Percentiles rank a stretch among this genome's conserved stretches.
Evolutionary conservation across 768 basidiomycete genomes (phyloP).

Genomic region (Calvatia gigantea): DNA sequence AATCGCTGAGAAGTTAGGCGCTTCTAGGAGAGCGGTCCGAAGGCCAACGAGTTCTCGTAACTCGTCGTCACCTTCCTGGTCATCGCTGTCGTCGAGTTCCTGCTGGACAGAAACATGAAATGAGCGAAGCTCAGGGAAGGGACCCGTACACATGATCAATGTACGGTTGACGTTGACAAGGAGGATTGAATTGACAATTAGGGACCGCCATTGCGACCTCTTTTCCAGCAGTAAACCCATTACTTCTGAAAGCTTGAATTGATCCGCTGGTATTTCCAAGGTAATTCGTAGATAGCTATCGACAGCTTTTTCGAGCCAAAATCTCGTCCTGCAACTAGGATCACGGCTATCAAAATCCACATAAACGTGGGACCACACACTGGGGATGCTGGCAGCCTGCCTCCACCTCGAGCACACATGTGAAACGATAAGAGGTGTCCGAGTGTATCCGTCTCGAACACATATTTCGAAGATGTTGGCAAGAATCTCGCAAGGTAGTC

Average conservation of each 20-base stretch:
- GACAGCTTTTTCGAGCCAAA: conserved; percentile 50
- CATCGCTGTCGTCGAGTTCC: conserved; percentile 22
- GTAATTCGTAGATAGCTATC: conserved; percentile 42
- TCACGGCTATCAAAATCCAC: conserved; percentile 43
- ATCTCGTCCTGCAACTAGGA: conserved; percentile 36
- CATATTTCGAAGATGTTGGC: conserved; percentile 51
- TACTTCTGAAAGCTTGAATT: conserved; percentile 26
- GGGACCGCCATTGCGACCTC: conserved; percentile 39
- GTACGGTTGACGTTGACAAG: conserved; percentile 36
- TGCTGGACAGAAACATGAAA: conserved; percentile 27
- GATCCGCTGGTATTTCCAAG: conserved; percentile 32
- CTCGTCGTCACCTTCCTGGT: conserved; percentile 16
- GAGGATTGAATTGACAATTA: conserved; percentile 36
- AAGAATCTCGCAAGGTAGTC: conserved; percentile 52
- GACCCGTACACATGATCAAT: conserved; percentile 30
- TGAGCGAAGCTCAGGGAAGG: conserved; percentile 33
- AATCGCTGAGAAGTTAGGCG: conserved; percentile 31
- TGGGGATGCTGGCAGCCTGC: conserved; percentile 44
- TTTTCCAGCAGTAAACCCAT: conserved; percentile 38
- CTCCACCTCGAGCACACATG: conserved; percentile 62
- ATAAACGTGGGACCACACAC: conserved; percentile 56
- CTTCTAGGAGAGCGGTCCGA: conserved; percentile 26
- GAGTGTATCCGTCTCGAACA: conserved; percentile 46
- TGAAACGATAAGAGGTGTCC: conserved; percentile 51
- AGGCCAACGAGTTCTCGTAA: conserved; percentile 23